Evolutionary conservation across 495 filamentous ascomycete genomes (phyloP), one percentile per base, ranked within the genome.

Genomic region (Penicillium atrosanguineum): DNA sequence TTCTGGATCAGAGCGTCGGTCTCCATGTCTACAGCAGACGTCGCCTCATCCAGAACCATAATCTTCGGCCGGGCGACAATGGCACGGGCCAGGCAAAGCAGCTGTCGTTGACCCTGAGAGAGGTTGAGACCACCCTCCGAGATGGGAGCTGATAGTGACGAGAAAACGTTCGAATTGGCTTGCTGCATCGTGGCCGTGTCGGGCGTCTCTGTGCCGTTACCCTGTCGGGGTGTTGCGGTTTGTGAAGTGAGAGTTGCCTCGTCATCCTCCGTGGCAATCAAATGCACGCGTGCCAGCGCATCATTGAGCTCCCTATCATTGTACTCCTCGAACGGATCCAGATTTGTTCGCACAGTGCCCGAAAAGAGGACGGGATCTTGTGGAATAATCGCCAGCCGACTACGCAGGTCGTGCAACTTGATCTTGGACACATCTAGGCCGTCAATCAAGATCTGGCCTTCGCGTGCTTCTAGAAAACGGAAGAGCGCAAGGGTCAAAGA

Each of bases 21-120:
- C 36, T 84, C 81, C 85, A 90, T 91, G 68, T 96, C 91, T 5
- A 96, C 89, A 3, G 91, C 88, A 5, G 83, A 87, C 0, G 91
- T 96, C 0, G 91, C 91, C 70, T 96, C 91, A 63, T 96, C 91
- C 9, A 96, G 78, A 8, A 96, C 84, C 81, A 96, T 87, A 53
- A 96, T 86, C 60, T 88, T 88, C 11, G 90, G 89, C 0, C 84
- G 79, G 5, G 83, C 75, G 28, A 95, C 84, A 61, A 95, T 93
- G 34, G 91, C 91, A 6, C 91, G 86, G 0, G 91, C 91, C 1
- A 96, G 83, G 59, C 90, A 94, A 12, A 96, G 81, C 1, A 95
- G 87, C 62, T 96, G 91, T 6, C 89, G 79, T 66, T 96, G 91
- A 4, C 91, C 91, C 62, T 95, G 91, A 0, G 87, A 91, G 11